A percentile compares a stretch with the other conserved stretches of the same genome.
Conservation (phyloP, 1,284 basidiomycete genomes). For the Pseudozyma sp. region DNA sequence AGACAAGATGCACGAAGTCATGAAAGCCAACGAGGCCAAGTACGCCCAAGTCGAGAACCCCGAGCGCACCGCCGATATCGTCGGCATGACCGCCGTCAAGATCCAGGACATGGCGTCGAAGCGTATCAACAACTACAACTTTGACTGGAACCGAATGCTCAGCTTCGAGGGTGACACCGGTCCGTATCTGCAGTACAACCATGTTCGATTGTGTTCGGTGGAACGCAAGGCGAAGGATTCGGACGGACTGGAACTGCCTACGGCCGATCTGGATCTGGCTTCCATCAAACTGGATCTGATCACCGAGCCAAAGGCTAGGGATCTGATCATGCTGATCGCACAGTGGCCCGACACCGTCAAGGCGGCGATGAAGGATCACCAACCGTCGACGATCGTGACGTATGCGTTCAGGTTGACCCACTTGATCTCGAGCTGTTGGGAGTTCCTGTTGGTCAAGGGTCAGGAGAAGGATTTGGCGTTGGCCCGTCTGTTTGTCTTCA, state of each 20-base stretch:
- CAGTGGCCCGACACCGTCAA: conserved; percentile 91
- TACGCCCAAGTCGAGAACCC: conserved; percentile 90
- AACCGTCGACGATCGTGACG: conserved; percentile 88
- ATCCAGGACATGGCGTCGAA: conserved; percentile 98
- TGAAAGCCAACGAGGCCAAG: conserved; percentile 94
- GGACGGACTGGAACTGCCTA: conserved; percentile 78
- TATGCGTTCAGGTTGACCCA: conserved; percentile 82
- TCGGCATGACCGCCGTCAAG: conserved; percentile 96
- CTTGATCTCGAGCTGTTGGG: conserved; percentile 88
- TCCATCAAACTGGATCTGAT: conserved; percentile 79
- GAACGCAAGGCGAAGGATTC: conserved; percentile 85
- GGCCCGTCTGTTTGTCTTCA: conserved; percentile 91
- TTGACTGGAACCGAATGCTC: conserved; percentile 94
- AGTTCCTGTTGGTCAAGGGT: conserved; percentile 83
- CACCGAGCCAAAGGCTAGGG: conserved; percentile 79
- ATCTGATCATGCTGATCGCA: conserved; percentile 86
- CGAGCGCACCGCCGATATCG: conserved; percentile 81
- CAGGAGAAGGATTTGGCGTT: conserved; percentile 78
- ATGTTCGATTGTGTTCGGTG: conserved; percentile 92
- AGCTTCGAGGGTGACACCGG: conserved; percentile 98
- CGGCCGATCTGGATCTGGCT: conserved; percentile 73
- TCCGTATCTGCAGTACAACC: conserved; percentile 77
- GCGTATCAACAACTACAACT: conserved; percentile 96
- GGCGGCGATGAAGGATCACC: conserved; percentile 83
- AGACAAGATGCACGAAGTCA: conserved; percentile 94